Percentiles rank a stretch among this genome's conserved stretches.
phyloP scores from a whole-genome alignment of 2,329 filamentous ascomycete species.

The Delphinella strobiligena region DNA sequence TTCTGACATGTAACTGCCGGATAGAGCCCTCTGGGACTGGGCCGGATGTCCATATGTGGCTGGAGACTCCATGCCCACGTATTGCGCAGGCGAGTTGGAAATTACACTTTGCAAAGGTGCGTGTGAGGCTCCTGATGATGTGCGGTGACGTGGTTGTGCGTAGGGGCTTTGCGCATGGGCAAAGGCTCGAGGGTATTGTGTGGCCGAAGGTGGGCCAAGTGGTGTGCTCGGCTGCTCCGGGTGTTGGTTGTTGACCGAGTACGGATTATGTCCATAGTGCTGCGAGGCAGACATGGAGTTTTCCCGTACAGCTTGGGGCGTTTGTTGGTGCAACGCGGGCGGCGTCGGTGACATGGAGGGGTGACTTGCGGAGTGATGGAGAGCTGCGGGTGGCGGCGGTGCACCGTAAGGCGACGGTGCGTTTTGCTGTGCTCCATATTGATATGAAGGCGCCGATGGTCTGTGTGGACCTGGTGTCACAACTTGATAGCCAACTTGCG shows the following conservation, averaged over 20 bases:
- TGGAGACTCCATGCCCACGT: background rate
- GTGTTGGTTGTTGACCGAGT: constrained; percentile 14
- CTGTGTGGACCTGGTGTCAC: constrained; percentile 1
- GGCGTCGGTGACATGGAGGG: constrained; percentile 19
- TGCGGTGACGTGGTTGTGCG: constrained; percentile 15
- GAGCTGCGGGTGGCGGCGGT: constrained; percentile 7
- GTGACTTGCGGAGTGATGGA: background rate
- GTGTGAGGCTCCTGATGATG: constrained; percentile 20
- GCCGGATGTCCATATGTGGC: background rate
- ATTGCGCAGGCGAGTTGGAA: constrained; percentile 18
- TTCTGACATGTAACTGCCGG: constrained; percentile 33
- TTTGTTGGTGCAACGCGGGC: constrained; percentile 20
- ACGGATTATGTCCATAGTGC: constrained; percentile 19
- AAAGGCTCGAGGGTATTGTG: constrained; percentile 17
- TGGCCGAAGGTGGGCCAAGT: constrained; percentile 29
- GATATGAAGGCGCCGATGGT: constrained; percentile 1
- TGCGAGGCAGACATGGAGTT: constrained; percentile 14
- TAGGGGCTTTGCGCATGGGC: constrained; percentile 6
- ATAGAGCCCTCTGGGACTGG: background rate
- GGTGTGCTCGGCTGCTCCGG: constrained; percentile 37
- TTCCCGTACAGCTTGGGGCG: constrained; percentile 19
- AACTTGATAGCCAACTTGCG: background rate
- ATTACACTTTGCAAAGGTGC: constrained; percentile 10
- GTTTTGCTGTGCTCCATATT: constrained; percentile 11
- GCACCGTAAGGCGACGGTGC: constrained; percentile 10